Evolutionary conservation across 208 protist species (phyloP), one percentile per base, ranked within the genome.

Genomic region (Crithidia bombi): DNA sequence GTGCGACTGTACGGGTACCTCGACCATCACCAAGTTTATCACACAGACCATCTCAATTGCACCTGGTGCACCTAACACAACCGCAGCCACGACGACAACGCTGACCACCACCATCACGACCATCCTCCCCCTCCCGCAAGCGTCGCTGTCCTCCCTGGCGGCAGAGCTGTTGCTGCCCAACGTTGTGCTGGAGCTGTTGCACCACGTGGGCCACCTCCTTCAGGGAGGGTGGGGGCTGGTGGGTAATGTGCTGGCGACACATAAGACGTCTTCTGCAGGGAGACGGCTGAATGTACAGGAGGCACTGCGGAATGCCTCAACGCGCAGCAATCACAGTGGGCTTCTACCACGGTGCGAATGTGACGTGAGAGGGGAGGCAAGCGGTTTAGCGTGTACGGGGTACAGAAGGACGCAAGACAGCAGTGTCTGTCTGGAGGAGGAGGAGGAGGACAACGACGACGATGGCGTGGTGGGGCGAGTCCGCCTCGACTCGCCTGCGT

Each of bases 121-220:
- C 5, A 55, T 49, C 19, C 32, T 44, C 14, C 52, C 23, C 7
- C 9, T 62, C 15, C 35, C 47, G 43, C 59, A 52, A 25, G 51
- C 64, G 32, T 56, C 69, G 4, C 61, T 76, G 23, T 23, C 46
- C 7, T 30, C 63, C 14, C 62, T 76, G 9, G 56, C 61, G 28
- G 70, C 56, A 10, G 70, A 76, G 46, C 46, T 76, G 54, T 30
- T 76, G 15, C 26, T 76, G 33, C 70, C 70, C 4, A 69, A 76
- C 23, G 39, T 47, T n/a, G 56, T 76, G 14, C 39, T 76, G 14
- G 52, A 46, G 28, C 19, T 70, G 9, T 26, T 69, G 23, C 47
- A 70, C 41, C 44, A 32, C 3, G n/a, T 61, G 14, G 21, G 39
- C 9, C 15, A 50, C 1, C 41, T 63, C 15, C 12, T 65, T 23